Evolutionary conservation across 257 asterid genomes (phyloP).

Genomic region (Solanum gandarillasii): DNA sequence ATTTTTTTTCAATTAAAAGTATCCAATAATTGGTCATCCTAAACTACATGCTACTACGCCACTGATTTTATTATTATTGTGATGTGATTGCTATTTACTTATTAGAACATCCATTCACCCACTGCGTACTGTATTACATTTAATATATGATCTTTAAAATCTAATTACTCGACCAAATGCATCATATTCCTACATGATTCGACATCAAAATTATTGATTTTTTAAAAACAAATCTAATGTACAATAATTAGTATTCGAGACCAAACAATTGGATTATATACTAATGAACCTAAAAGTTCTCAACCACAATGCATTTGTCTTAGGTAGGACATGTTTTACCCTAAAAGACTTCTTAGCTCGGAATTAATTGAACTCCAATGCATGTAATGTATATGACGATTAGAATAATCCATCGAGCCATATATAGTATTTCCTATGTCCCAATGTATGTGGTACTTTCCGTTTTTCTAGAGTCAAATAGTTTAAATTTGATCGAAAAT

Average conservation of each 20-base stretch:
- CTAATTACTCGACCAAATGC: neutral
- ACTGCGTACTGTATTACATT: neutral
- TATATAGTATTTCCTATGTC: too few relatives aligned
- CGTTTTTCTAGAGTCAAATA: neutral
- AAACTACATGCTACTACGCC: neutral
- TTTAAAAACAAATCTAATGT: neutral
- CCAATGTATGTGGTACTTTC: neutral
- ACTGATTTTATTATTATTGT: too few relatives aligned
- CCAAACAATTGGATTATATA: neutral
- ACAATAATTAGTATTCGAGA: neutral
- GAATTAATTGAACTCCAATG: neutral
- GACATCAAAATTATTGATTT: neutral
- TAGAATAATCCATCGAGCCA: neutral
- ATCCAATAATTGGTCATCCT: neutral
- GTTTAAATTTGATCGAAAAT: too few relatives aligned
- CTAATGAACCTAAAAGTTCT: neutral
- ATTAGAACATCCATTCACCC: neutral
- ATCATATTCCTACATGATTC: neutral
- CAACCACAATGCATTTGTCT: neutral
- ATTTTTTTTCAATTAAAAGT: too few relatives aligned
- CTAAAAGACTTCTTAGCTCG: neutral
- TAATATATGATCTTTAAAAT: neutral
- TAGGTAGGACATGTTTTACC: neutral
- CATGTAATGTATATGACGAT: neutral
- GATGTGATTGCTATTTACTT: neutral